Conservation (phyloP, 108 stramenopile species). For the Cyclostephanos tholiformis region DNA sequence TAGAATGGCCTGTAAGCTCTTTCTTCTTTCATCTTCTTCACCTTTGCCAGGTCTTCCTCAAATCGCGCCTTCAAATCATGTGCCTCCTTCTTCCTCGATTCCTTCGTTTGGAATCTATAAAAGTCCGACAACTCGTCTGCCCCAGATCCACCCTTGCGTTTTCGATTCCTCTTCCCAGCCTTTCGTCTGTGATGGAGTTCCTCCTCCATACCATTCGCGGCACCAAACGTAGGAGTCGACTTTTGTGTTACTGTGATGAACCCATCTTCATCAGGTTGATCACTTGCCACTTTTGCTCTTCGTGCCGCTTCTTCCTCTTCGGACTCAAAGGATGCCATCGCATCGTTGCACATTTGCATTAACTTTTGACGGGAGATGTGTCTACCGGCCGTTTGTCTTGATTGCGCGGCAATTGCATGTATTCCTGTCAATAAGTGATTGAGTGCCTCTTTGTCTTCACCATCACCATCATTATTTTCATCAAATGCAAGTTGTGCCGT, state of each 20-base stretch:
- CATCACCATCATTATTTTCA: constrained; percentile 41
- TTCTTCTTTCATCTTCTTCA: constrained; percentile 85
- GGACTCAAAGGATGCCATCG: constrained; percentile 66
- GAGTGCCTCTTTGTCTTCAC: constrained; percentile 23
- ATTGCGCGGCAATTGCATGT: constrained; percentile 58
- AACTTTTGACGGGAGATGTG: constrained; percentile 50
- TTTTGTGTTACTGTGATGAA: constrained; percentile 79
- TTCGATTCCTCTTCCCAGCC: constrained; percentile 59
- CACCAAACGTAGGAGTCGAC: constrained; percentile 51
- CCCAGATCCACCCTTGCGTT: constrained; percentile 60
- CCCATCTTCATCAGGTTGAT: constrained; percentile 84
- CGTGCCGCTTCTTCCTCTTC: constrained; percentile 72
- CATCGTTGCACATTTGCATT: constrained; percentile 72
- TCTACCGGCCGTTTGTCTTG: constrained; percentile 33
- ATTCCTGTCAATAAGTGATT: constrained; percentile 43
- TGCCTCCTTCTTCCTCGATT: constrained; percentile 66
- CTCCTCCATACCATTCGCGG: constrained; percentile 57
- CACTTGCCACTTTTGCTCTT: constrained; percentile 45
- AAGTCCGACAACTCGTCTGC: constrained; percentile 69
- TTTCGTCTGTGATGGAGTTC: constrained; percentile 25
- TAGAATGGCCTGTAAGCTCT: constrained; percentile 75
- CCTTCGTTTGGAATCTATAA: constrained; percentile 84
- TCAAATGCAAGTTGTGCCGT: constrained; percentile 10
- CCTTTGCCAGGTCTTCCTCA: constrained; percentile 78
- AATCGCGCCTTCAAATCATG: constrained; percentile 73